Percentiles rank a stretch among this genome's conserved stretches.
Evolutionary conservation across 2,329 filamentous ascomycete genomes (phyloP).

Genomic region (Botrytis fabae): DNA sequence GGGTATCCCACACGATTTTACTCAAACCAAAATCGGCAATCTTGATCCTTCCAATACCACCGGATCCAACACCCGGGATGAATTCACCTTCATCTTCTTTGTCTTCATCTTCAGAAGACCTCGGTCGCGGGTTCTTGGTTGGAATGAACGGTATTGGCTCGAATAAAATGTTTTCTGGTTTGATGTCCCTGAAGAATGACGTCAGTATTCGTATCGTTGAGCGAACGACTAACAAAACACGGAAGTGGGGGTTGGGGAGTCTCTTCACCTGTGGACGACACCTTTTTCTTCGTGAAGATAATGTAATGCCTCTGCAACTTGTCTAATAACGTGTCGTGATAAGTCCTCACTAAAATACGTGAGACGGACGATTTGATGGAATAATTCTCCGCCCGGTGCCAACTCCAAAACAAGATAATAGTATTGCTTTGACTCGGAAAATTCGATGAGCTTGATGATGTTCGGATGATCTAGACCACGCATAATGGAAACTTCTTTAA

Average conservation of each 20-base stretch:
- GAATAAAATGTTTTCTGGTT: slow-evolving; percentile 96
- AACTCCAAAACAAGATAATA: slow-evolving; percentile 97
- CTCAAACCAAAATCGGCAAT: slow-evolving; percentile 97
- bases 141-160: slow-evolving; percentile 81
- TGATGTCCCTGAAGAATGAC: slow-evolving; percentile 79
- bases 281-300: slow-evolving; percentile 94
- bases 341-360: slow-evolving; percentile 98
- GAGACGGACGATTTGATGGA: slow-evolving; percentile 96
- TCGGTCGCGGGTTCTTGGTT: slow-evolving; percentile 76
- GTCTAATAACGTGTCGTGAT: slow-evolving; percentile 88
- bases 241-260: background rate
- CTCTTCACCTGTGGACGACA: slow-evolving; percentile 88
- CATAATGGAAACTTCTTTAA: slow-evolving; percentile 99
- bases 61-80: slow-evolving; percentile 73
- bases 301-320: slow-evolving; percentile 91
- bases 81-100: slow-evolving; percentile 98
- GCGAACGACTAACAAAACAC: background rate
- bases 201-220: slow-evolving; percentile 37
- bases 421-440: slow-evolving; percentile 89
- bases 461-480: slow-evolving; percentile 94
- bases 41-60: slow-evolving; percentile 93
- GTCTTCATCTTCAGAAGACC: slow-evolving; percentile 87
- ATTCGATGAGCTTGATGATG: slow-evolving; percentile 90
- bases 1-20: slow-evolving; percentile 96
- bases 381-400: slow-evolving; percentile 91